Evolutionary conservation across 306 rosid genomes (phyloP), one percentile per base, ranked within the genome.

Genomic region (Prunus campanulata): DNA sequence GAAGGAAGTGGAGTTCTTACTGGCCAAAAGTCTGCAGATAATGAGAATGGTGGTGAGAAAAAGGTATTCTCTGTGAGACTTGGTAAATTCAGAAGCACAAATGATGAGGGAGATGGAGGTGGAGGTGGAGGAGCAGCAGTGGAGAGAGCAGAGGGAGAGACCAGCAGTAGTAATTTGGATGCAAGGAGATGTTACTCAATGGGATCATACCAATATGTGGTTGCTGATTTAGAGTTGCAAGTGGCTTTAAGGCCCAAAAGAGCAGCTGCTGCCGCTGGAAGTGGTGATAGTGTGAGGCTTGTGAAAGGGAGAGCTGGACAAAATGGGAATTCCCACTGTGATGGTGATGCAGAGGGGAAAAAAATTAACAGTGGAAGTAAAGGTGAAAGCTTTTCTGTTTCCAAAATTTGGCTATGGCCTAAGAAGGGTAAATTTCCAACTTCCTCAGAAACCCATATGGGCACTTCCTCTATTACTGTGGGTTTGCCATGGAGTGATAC

Each of bases 401-500:
- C 98, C 63, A 91, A 93, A 82, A 87, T 93, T 81, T 94, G 98
- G 97, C 83, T 81, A n/a, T 91, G 98, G 98, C 87, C 97, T 51
- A 91, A 67, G 88, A 91, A 94, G 78, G 92, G 79, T 42, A 90
- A 85, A 85, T 85, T 83, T 61, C 82, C 93, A 78, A 87, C 25
- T 82, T 83, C 88, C 57, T 57, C 83, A 61, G 87, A 84, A 77
- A 69, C 82, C 54, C 87, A 88, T 49, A 44, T 84, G 76, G 82
- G 82, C 30, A 74, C 79, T 85, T 77, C 91, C 73, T 74, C 84
- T 70, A 74, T 80, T 68, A 52, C 71, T 72, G 79, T 83, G 71
- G 82, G 80, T 82, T 79, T 85, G 83, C 92, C 90, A 66, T 82
- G 83, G 85, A 82, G 79, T 81, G 87, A 87, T 67, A 88, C 80